Evolutionary conservation across 1,284 basidiomycete species (phyloP), one percentile per base, ranked within the genome.

Genomic region (Cryptococcus depauperatus): DNA sequence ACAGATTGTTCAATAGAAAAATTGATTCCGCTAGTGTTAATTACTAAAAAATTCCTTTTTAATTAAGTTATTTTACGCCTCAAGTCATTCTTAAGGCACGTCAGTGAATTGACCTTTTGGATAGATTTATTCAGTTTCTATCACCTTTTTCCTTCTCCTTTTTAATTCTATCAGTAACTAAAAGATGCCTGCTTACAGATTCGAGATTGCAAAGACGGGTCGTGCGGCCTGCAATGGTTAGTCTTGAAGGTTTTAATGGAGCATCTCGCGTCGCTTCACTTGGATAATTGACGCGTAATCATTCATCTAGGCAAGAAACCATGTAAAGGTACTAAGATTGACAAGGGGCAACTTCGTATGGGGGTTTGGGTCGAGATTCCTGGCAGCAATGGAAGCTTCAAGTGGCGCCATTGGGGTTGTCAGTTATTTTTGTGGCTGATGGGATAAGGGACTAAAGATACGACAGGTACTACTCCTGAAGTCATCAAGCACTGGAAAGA

Each of bases 181-280:
- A 30, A 30, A 30, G 29, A 64, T 64, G 61, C 53, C 58, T 52
- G 51, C 43, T 14, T 88, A 88, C 71, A 79, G 85, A 57, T 72
- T 89, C 41, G 86, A 89, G 69, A 57, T 71, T 43, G 58, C 69
- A 14, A 34, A 46, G n/a, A 53, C 56, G 33, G 62, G 71, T 49
- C 77, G 87, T 45, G 75, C 89, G 19, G 82, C 81, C 65, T 93
- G 88, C 74, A 89, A 86, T 75, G 88, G 88, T 83, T 29, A 8
- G 58, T 46, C 30, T 35, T 16, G n/a, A n/a, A n/a, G n/a, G n/a
- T n/a, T n/a, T n/a, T n/a, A n/a, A n/a, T n/a, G n/a, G n/a, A n/a
- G n/a, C n/a, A n/a, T n/a, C n/a, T n/a, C n/a, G n/a, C 22, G n/a
- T 25, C 25, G 9, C 3, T 27, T 11, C 19, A 3, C 29, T 25